Conservation (phyloP, 805 yeast genomes). For the Schizosaccharomyces pombe region DNA sequence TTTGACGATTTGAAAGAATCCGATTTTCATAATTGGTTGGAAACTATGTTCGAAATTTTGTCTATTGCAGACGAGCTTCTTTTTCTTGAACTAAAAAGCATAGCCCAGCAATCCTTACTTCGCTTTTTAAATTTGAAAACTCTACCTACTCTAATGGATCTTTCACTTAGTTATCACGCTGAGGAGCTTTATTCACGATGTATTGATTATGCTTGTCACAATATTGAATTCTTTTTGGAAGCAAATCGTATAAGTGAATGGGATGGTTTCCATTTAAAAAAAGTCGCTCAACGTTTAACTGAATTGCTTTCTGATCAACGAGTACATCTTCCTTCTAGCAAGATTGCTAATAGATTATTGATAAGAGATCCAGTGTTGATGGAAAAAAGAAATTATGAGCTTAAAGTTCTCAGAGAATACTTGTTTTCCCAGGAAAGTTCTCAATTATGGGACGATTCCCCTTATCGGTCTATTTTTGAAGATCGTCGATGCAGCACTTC, state of each 20-base stretch:
- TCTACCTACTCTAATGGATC: neutral
- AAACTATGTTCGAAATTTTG: neutral
- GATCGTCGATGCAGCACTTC: neutral
- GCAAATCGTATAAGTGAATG: neutral
- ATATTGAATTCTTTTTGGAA: neutral
- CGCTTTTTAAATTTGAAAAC: neutral
- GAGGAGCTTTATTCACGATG: neutral
- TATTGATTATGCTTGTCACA: slow-evolving; percentile 1
- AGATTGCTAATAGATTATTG: slow-evolving; percentile 36
- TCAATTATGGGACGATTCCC: slow-evolving; percentile 29
- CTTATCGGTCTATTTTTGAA: neutral
- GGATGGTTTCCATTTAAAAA: neutral
- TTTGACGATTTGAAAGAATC: neutral
- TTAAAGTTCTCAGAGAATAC: slow-evolving; percentile 19
- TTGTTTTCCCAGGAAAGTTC: slow-evolving; percentile 33
- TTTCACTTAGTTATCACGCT: neutral
- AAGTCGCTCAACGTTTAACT: slow-evolving; percentile 17
- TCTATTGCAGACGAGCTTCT: neutral
- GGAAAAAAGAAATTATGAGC: slow-evolving; percentile 15
- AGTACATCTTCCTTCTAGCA: slow-evolving; percentile 24
- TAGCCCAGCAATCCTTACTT: neutral
- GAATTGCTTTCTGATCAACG: slow-evolving; percentile 17
- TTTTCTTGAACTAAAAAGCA: neutral
- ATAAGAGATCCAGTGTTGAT: slow-evolving; percentile 15
- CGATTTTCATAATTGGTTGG: neutral